phyloP scores from a whole-genome alignment of 2,329 filamentous ascomycete genomes.

The Colletotrichum sansevieriae region DNA sequence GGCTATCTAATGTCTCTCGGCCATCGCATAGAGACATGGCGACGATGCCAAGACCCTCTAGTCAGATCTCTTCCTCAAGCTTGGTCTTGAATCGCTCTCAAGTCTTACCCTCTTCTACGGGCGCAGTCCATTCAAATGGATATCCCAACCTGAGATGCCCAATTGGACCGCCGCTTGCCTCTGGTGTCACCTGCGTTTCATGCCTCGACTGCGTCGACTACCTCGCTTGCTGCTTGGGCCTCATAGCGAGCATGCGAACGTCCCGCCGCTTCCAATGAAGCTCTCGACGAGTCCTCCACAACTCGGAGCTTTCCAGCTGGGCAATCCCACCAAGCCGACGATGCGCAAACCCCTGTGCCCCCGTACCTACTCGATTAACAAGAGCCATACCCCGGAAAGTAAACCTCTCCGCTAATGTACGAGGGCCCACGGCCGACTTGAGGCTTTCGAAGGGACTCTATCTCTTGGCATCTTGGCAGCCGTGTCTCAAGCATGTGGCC shows the following conservation, averaged over 20 bases:
- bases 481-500: conserved; percentile 38
- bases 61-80: conserved; percentile 37
- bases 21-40: conserved; percentile 39
- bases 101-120: conserved; percentile 19
- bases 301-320: conserved; percentile 38
- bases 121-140: conserved; percentile 34
- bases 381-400: conserved; percentile 27
- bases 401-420: conserved; percentile 31
- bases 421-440: conserved; percentile 32
- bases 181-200: conserved; percentile 42
- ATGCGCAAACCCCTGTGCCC: conserved; percentile 26
- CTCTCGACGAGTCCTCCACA: conserved; percentile 15
- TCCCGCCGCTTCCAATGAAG: conserved; percentile 18
- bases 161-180: conserved; percentile 33
- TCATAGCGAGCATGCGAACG: conserved; percentile 10
- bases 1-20: conserved; percentile 28
- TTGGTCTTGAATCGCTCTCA: conserved; percentile 38
- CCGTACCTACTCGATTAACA: conserved; percentile 36
- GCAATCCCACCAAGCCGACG: conserved; percentile 30
- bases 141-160: conserved; percentile 30
- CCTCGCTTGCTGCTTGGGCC: conserved; percentile 35
- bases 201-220: conserved; percentile 37
- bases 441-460: conserved; percentile 31
- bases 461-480: conserved; percentile 37
- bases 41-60: conserved; percentile 41